Evolutionary conservation across 2,329 filamentous ascomycete genomes (phyloP), one percentile per base, ranked within the genome.

Genomic region (Bipolaris cookei): DNA sequence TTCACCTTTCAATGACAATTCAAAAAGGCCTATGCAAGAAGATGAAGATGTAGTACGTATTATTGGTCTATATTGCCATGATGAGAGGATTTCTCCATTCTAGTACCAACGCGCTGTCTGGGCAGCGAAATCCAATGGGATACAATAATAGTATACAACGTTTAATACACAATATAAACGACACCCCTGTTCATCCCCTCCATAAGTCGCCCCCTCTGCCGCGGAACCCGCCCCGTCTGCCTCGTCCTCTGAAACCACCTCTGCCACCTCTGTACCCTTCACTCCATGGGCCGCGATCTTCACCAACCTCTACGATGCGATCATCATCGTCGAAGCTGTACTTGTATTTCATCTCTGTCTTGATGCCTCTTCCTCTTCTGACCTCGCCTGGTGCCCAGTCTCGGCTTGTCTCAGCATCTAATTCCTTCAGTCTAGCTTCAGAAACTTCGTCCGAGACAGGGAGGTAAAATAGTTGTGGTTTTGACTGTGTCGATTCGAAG

Each of bases 391-490:
- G 68, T 25, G 65, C 50, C 80, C 79, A 82, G 43, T 79, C 75
- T 14, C 75, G 65, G 52, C 73, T 76, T 11, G 79, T 81, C 49
- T 74, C 73, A 4, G 75, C 69, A 14, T 83, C 80, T 14, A 90
- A 79, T 48, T 81, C 81, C 54, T 88, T 85, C 4, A 92, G 78
- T 11, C 94, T 86, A 43, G 83, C 82, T 14, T 84, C 81, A 0
- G 85, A 89, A 5, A 92, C 78, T 0, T 87, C 84, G 5, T 86
- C 82, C 0, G 86, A 74, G 0, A 92, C 90, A 1, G 90, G 86
- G 41, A 84, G 79, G 74, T 81, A 90, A 74, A 89, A 90, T 13
- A 90, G 75, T 61, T 85, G 84, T 1, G 88, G 88, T 67, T 88
- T 88, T 0, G 85, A 76, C 1, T 78, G 79, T 0, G 88, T 90